These are phyloP conservation scores for Aspergillus affinis DNA, from an alignment of 495 filamentous ascomycete genomes.

Conservation along the genomic window DNA sequence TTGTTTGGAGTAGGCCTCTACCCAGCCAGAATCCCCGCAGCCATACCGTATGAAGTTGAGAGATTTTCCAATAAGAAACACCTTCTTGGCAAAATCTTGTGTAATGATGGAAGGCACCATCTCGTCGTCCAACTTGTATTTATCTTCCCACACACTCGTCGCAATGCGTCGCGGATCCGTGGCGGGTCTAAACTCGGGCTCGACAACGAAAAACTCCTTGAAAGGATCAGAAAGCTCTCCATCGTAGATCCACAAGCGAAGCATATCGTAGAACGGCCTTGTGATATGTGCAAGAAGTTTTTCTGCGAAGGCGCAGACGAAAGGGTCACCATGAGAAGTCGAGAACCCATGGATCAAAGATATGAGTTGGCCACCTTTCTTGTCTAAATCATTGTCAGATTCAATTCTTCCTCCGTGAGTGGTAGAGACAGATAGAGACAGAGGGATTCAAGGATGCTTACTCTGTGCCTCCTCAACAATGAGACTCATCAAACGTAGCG, in stretches of 20 bases:
- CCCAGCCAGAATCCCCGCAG: constrained; percentile 92
- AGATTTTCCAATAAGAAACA: constrained; percentile 96
- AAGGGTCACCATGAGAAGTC: constrained; percentile 90
- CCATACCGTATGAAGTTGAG: constrained; percentile 97
- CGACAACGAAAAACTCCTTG: constrained; percentile 90
- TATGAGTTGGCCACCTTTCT: constrained; percentile 91
- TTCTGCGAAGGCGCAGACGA: constrained; percentile 92
- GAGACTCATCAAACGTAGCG: constrained; percentile 86
- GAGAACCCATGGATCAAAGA: constrained; percentile 92
- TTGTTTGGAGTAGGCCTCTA: constrained; percentile 91
- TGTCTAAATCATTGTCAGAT: constrained; percentile 44
- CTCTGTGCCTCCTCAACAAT: constrained; percentile 88
- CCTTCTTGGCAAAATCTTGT: constrained; percentile 87
- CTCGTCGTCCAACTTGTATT: constrained; percentile 80
- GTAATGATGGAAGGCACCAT: constrained; percentile 95
- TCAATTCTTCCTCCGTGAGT: not conserved
- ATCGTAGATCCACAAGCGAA: constrained; percentile 97
- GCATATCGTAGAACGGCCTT: constrained; percentile 95
- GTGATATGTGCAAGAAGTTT: constrained; percentile 88
- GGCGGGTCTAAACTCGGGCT: constrained; percentile 55
- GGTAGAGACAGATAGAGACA: not conserved
- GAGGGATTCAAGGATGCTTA: constrained; percentile 32
- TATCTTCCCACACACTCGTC: constrained; percentile 95
- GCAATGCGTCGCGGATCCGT: constrained; percentile 64
- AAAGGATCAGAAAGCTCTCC: constrained; percentile 96